Evolutionary conservation across 306 rosid species (phyloP).

Genomic region (Parietaria judaica): DNA sequence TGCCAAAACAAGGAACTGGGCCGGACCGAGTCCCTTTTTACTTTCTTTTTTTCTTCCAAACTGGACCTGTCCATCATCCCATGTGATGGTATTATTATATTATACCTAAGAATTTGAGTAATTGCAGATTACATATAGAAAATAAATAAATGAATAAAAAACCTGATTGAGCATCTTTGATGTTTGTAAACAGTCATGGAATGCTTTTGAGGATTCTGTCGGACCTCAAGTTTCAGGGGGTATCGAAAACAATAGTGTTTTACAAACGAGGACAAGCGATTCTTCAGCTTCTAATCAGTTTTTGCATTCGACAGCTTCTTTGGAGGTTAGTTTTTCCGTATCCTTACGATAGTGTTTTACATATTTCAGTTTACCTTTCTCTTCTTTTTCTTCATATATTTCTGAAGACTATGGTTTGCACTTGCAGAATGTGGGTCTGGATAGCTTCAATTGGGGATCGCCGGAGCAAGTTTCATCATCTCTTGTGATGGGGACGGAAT

Average conservation of each 20-base stretch:
- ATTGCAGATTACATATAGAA: too few relatives aligned
- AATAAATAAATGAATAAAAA: too few relatives aligned
- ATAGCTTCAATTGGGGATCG: conserved; percentile 21
- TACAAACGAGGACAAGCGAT: conserved; percentile 21
- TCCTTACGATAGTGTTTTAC: too few relatives aligned
- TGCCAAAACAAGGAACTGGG: too few relatives aligned
- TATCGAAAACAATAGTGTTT: conserved; percentile 25
- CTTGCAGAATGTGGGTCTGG: conserved; percentile 30
- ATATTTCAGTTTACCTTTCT: conserved; percentile 1
- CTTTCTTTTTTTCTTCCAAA: too few relatives aligned
- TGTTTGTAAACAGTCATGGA: conserved; percentile 52
- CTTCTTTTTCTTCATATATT: conserved; percentile 4
- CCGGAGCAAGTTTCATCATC: conserved; percentile 21
- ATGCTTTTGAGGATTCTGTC: conserved; percentile 59
- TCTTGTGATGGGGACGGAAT: conserved; percentile 20
- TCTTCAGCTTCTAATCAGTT: conserved; percentile 29
- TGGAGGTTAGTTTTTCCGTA: conserved; percentile 39
- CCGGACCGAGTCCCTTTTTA: too few relatives aligned
- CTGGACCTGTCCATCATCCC: too few relatives aligned
- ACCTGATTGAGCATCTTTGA: conserved; percentile 21
- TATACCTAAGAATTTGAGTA: too few relatives aligned
- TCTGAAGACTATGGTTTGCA: conserved; percentile 21
- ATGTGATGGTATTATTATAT: too few relatives aligned
- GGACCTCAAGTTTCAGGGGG: conserved; percentile 29
- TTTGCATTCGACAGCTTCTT: conserved; percentile 26